Conservation (phyloP, 2,329 filamentous ascomycete species). For the Acarospora socialis region DNA sequence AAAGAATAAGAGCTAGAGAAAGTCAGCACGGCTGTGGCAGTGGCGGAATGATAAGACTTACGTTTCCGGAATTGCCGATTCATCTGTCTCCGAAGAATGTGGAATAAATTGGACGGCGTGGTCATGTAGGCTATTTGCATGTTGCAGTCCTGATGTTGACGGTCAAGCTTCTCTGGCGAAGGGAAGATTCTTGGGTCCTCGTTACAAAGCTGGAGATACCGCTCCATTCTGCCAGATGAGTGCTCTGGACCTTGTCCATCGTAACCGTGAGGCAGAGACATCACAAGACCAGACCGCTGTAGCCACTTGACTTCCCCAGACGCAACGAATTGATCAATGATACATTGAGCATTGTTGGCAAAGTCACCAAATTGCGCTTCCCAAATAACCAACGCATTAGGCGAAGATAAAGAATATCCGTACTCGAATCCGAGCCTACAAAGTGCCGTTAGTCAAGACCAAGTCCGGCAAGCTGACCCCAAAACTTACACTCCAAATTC, state of each 20-base stretch:
- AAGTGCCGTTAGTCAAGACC: constrained; percentile 20
- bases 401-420: constrained; percentile 92
- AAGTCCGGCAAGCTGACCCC: constrained; percentile 6
- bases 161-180: constrained; percentile 70
- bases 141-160: constrained; percentile 98
- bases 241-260: constrained; percentile 97
- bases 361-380: constrained; percentile 99
- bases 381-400: constrained; percentile 97
- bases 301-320: constrained; percentile 98
- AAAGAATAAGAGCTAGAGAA: constrained; percentile 66
- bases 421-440: constrained; percentile 90
- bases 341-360: constrained; percentile 97
- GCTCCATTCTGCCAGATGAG: constrained; percentile 92
- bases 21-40: constrained; percentile 16
- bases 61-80: constrained; percentile 98
- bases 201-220: constrained; percentile 93
- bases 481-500: constrained; percentile 49
- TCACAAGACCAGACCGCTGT: constrained; percentile 88
- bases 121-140: constrained; percentile 98
- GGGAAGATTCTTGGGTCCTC: constrained; percentile 94
- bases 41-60: constrained; percentile 36
- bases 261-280: constrained; percentile 94
- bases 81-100: constrained; percentile 92
- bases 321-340: constrained; percentile 97
- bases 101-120: constrained; percentile 91